A percentile compares a stretch with the other conserved stretches of the same genome.
Conservation (phyloP, 441 rosid genomes). For the Adansonia gregorii region DNA sequence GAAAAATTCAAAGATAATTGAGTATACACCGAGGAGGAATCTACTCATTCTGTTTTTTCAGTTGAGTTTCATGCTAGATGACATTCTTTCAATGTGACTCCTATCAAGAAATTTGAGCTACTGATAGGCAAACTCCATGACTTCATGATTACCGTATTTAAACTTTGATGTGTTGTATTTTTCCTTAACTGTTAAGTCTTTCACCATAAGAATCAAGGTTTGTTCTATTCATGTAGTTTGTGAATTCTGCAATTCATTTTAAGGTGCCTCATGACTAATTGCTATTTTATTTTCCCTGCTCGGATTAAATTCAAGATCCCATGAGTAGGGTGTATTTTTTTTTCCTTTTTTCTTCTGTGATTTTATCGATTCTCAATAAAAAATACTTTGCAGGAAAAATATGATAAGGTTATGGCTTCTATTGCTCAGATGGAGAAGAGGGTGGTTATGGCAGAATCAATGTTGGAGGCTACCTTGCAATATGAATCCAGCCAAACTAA, state of each 20-base stretch:
- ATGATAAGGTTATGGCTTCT: constrained; percentile 55
- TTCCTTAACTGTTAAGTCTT: background rate
- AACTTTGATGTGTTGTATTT: background rate
- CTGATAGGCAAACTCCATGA: background rate
- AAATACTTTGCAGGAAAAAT: constrained; percentile 55
- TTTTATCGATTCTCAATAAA: constrained; percentile 19
- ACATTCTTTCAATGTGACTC: background rate
- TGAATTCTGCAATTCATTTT: background rate
- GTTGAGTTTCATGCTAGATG: constrained; percentile 10
- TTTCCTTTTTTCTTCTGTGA: background rate
- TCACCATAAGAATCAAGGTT: background rate
- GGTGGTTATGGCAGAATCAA: constrained; percentile 68
- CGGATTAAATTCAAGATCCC: background rate
- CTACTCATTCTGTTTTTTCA: background rate
- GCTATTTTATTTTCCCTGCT: constrained; percentile 1
- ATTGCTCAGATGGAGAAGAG: constrained; percentile 65
- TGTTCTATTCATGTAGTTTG: background rate
- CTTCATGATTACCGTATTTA: background rate
- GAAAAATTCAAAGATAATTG: background rate
- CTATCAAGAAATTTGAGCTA: constrained; percentile 1
- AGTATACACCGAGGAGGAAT: constrained; percentile 14
- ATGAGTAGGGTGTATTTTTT: background rate
- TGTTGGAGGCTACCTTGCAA: constrained; percentile 67
- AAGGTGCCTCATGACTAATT: background rate
- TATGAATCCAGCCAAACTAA: constrained; percentile 61